Evolutionary conservation across 2,329 filamentous ascomycete genomes (phyloP).

Genomic region (Colletotrichum tofieldiae): DNA sequence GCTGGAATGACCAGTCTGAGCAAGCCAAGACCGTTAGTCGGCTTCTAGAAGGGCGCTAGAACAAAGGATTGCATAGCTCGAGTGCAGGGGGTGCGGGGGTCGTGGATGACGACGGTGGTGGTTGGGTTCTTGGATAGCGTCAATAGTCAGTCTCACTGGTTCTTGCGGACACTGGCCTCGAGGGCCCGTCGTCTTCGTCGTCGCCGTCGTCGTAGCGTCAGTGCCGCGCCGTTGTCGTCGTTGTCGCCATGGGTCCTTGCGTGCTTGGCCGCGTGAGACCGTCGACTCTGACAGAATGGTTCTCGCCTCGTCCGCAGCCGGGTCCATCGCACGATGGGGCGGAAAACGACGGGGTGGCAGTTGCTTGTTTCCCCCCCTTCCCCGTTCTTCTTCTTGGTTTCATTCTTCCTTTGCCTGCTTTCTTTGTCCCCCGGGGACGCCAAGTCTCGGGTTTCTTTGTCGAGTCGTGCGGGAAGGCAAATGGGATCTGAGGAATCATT

Average conservation of each 20-base stretch:
- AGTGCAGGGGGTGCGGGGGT: not conserved
- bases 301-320: constrained; percentile 15
- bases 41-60: constrained; percentile 43
- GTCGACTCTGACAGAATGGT: not conserved
- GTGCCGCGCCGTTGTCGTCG: not conserved
- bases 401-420: not conserved
- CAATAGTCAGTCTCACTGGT: not conserved
- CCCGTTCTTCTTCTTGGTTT: not conserved
- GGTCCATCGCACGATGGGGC: not conserved
- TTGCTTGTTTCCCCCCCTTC: not conserved
- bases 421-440: not conserved
- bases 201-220: not conserved
- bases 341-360: not conserved
- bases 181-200: not conserved
- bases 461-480: not conserved
- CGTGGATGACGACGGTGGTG: constrained; percentile 23
- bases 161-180: not conserved
- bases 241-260: not conserved
- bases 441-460: constrained; percentile 2
- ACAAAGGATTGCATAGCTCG: constrained; percentile 37
- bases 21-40: constrained; percentile 17
- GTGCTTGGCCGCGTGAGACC: not conserved
- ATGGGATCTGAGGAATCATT: not conserved
- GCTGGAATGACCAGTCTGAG: not conserved
- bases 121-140: not conserved